Percentiles rank a stretch among this genome's conserved stretches.
These are phyloP conservation scores for Fusarium tjaetaba DNA, from an alignment of 2,329 filamentous ascomycete genomes.

Conservation along the genomic window DNA sequence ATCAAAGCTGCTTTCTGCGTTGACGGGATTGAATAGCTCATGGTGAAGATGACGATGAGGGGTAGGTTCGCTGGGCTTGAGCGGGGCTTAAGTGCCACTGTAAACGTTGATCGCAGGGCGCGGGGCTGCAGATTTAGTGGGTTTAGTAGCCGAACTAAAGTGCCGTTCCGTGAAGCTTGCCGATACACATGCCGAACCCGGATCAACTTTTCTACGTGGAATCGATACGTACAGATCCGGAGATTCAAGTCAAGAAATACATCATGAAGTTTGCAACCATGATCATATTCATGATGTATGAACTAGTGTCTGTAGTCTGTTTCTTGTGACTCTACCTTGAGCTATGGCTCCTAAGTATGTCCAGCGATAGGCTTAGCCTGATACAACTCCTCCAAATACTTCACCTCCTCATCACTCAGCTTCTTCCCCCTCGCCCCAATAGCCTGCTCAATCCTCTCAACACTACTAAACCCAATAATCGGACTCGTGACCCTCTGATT, in stretches of 20 bases:
- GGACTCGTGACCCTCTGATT: conserved; percentile 20
- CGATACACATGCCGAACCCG: conserved; percentile 11
- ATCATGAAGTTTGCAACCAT: neutral
- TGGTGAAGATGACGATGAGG: neutral
- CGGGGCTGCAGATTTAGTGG: neutral
- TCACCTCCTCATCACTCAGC: conserved; percentile 5
- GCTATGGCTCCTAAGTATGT: neutral
- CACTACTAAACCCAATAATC: conserved; percentile 28
- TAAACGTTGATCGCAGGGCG: neutral
- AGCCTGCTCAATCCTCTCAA: conserved; percentile 33
- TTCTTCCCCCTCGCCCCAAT: conserved; percentile 16
- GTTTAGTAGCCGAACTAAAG: neutral
- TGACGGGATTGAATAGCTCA: neutral
- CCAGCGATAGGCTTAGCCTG: conserved; percentile 23
- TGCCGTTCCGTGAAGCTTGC: conserved; percentile 11
- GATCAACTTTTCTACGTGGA: neutral
- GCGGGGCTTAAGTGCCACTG: neutral
- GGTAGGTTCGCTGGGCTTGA: neutral
- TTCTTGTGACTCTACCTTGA: neutral
- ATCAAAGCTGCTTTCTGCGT: conserved; percentile 32
- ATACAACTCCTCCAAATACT: conserved; percentile 30
- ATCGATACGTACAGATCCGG: too few relatives aligned
- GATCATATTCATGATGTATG: fast-evolving
- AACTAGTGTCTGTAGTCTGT: fast-evolving
- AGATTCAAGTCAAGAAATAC: neutral